Evolutionary conservation across 164 flowering plant species (phyloP), one percentile per base, ranked within the genome.

Genomic region (Protea cynaroides): DNA sequence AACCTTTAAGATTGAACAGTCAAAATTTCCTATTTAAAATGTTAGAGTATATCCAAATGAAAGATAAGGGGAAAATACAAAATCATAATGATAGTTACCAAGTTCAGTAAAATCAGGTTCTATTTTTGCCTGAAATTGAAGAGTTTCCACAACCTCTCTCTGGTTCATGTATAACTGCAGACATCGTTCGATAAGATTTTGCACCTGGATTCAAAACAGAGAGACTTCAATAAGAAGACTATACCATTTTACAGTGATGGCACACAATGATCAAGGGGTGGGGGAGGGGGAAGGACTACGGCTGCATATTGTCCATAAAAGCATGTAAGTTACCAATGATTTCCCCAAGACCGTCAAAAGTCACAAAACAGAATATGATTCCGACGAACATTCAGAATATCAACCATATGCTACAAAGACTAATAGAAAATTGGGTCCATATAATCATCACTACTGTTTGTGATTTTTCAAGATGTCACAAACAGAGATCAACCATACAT

Each of bases 131-230:
- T 73, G 81, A 62, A 61, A 61, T 74, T 73, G 68, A 13, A 87
- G 78, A 15, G 81, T 79, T 1, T 74, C 70, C 21, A 87, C 75
- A 24, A 81, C 85, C 66, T 85, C 90, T 65, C 77, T 72, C 65
- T 66, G 78, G 67, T 78, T 82, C 93, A 87, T 85, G 69, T 87
- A 82, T 25, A 80, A 69, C 58, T 81, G 88, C 24, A 87, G 76
- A 65, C 93, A 85, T 64, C 86, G 67, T 64, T 87, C 93, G 25
- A 87, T 83, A 56, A 87, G 79, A 76, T 82, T 77, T 73, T 85
- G 85, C 40, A 87, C 92, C 89, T 86, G 81, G 1, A 63, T 71
- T 14, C 10, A 59, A 18, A 46, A 49, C 15, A 62, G 18, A 19
- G n/a, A 51, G 18, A 49, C 5, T 3, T 15, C 14, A 18, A 49